Base-by-base conservation (phyloP, 1,284 basidiomycete genomes). In the Hemileia vastatrix region DNA sequence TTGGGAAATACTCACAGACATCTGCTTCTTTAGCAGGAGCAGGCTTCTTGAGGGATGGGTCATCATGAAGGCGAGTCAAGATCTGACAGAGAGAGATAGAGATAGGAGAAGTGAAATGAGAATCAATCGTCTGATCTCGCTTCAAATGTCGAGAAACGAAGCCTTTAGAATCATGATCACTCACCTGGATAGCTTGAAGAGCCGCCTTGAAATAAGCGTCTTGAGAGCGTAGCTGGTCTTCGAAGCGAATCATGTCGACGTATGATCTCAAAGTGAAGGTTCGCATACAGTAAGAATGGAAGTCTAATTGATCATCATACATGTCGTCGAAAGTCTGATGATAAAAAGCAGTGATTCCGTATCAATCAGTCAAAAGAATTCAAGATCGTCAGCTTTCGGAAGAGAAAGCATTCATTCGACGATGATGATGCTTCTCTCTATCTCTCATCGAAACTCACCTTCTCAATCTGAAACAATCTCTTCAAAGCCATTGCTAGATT, bases 231-330 rank as follows among this genome's bases (percentile, higher is more conserved):
- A 96, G 77, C 43, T 78, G 77, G 72, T 95, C 88, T 77, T 92
- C 92, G 82, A 88, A 96, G 51, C 81, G 78, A 54, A 95, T 78
- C 72, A 94, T 78, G 59, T 84, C 82, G 57, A 88, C 70, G 76
- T 98, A 98, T 11, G 88, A 82, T 53, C 85, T 86, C 40, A 98
- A 78, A 2, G 89, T 95, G 74, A 87, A 89, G 71, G 89, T 90
- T 53, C 94, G 84, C 71, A 96, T 73, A 69, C 90, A 89, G 77
- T 97, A 99, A 4, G 87, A 85, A 76, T 99, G 95, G 81, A 98
- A 99, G 77, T 99, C 95, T 71, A 90, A 93, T 77, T 98, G 93
- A 74, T 98, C 95, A 68, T 97, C 91, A 71, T 93, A 89, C 67
- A 90, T 83, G 62, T 89, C 88, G 61, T 87, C 83, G 76, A 95